phyloP scores from a whole-genome alignment of 2,329 filamentous ascomycete species.

The Aspergillus sp. region DNA sequence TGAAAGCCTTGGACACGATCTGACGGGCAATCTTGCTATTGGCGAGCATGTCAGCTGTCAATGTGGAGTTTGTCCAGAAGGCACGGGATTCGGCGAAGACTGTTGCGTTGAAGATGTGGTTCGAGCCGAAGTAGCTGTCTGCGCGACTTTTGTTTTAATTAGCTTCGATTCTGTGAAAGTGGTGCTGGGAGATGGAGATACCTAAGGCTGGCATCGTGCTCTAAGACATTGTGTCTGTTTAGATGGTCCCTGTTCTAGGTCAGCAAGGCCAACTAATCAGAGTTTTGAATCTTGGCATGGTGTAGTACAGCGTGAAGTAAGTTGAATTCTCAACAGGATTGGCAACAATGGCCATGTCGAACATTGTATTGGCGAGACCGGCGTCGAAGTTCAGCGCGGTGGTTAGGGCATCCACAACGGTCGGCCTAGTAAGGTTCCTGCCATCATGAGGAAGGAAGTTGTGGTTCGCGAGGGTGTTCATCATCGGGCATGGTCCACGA shows the following conservation, averaged over 20 bases:
- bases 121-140: slow-evolving; percentile 48
- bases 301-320: slow-evolving; percentile 21
- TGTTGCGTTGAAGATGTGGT: slow-evolving; percentile 54
- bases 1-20: slow-evolving; percentile 46
- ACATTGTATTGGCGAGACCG: slow-evolving; percentile 17
- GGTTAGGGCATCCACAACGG: slow-evolving; percentile 6
- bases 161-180: not conserved
- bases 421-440: slow-evolving; percentile 36
- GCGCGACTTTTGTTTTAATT: not conserved
- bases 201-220: slow-evolving; percentile 28
- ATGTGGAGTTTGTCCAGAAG: slow-evolving; percentile 50
- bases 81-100: slow-evolving; percentile 41
- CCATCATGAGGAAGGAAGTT: slow-evolving; percentile 51
- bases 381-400: slow-evolving; percentile 21
- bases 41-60: slow-evolving; percentile 46
- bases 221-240: slow-evolving; percentile 22
- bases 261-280: too few relatives aligned
- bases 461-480: slow-evolving; percentile 56
- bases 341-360: slow-evolving; percentile 19
- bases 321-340: slow-evolving; percentile 22
- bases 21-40: slow-evolving; percentile 49
- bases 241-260: slow-evolving; percentile 17
- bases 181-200: not conserved
- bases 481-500: slow-evolving; percentile 49
- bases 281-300: too few relatives aligned